Conservation (phyloP, 1,284 basidiomycete species). For the Anthracocystis walkeri region DNA sequence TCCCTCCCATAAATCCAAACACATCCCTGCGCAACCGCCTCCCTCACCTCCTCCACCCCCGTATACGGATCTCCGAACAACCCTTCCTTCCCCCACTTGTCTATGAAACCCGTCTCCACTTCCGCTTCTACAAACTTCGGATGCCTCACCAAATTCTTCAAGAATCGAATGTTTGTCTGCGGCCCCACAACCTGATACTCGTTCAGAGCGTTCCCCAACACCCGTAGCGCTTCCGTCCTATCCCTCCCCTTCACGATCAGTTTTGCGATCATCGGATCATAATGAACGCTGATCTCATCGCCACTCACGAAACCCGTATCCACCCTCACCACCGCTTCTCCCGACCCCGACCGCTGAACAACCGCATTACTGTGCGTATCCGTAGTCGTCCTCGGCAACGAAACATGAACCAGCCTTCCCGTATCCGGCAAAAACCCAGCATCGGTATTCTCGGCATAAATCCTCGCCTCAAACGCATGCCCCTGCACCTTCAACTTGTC, state of each 20-base stretch:
- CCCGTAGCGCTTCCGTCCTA: constrained; percentile 84
- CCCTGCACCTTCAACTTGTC: constrained; percentile 83
- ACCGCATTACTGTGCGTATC: constrained; percentile 33
- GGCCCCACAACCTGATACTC: constrained; percentile 92
- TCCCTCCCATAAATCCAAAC: constrained; percentile 17
- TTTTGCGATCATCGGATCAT: constrained; percentile 94
- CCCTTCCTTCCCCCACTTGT: constrained; percentile 59
- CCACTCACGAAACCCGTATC: constrained; percentile 85
- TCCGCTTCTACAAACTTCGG: constrained; percentile 81
- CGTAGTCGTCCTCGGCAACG: constrained; percentile 71
- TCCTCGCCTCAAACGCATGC: constrained; percentile 94
- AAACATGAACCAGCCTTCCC: constrained; percentile 81
- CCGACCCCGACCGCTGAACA: neutral
- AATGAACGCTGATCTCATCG: constrained; percentile 78
- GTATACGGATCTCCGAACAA: constrained; percentile 44
- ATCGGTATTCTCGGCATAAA: constrained; percentile 85
- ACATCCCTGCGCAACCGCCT: constrained; percentile 33
- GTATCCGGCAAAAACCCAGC: constrained; percentile 85
- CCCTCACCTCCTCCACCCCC: constrained; percentile 3
- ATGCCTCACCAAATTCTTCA: constrained; percentile 82
- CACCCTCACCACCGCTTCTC: constrained; percentile 79
- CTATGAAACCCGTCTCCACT: constrained; percentile 92
- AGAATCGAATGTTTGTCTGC: constrained; percentile 89
- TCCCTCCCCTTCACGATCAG: constrained; percentile 90
- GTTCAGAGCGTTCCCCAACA: constrained; percentile 82